A percentile compares a stretch with the other conserved stretches of the same genome.
Evolutionary conservation across 2,329 filamentous ascomycete species (phyloP).

Genomic region (Aspergillus sp.): DNA sequence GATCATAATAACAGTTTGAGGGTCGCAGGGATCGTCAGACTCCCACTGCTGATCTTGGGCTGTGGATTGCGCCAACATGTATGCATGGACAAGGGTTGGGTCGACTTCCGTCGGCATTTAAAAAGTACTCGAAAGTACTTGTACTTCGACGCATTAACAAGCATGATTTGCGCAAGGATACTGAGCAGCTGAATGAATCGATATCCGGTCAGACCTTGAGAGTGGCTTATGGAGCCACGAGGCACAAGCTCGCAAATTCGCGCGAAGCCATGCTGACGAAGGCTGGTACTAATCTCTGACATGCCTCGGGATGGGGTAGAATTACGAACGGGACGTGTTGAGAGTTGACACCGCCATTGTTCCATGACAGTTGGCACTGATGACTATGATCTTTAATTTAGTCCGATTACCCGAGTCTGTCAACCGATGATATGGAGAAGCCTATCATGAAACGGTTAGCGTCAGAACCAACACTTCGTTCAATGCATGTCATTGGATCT

Average conservation of each 20-base stretch:
- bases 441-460: neutral
- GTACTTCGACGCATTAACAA: slow-evolving; percentile 1
- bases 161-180: neutral
- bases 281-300: neutral
- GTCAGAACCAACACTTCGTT: neutral
- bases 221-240: neutral
- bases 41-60: neutral
- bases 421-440: neutral
- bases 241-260: neutral
- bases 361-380: neutral
- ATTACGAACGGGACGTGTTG: neutral
- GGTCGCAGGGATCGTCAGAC: neutral
- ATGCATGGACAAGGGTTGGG: slow-evolving; percentile 4
- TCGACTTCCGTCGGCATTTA: neutral
- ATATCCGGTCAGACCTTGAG: neutral
- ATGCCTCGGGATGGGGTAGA: neutral
- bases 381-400: neutral
- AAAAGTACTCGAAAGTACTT: slow-evolving; percentile 1
- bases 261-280: neutral
- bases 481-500: neutral
- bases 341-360: neutral
- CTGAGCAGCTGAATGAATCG: neutral
- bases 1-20: neutral
- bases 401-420: neutral
- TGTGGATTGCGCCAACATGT: slow-evolving; percentile 1